Evolutionary conservation across 2,329 filamentous ascomycete species (phyloP), one percentile per base, ranked within the genome.

Genomic region (Periglandula ipomoeae): DNA sequence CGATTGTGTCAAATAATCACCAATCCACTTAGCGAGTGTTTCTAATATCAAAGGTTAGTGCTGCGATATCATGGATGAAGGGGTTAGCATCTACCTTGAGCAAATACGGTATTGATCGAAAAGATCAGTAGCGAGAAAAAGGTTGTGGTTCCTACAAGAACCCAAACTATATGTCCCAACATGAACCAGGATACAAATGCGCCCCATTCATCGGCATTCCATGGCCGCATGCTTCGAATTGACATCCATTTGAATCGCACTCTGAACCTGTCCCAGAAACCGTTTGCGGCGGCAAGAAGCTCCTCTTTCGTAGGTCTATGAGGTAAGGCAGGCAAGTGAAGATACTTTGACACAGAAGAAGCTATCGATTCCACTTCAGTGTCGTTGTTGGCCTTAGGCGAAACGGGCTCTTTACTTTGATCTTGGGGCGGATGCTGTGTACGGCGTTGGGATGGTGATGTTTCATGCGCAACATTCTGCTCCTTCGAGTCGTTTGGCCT

Each of bases 171-270:
- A 66, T 98, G 93, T 0, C 91, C 93, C 47, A 96, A 76, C 53
- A 97, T 78, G 53, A 98, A 85, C 91, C 91, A 97, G 2, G 93
- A 97, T 47, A 76, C 81, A 54, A 98, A 91, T 4, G 93, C 93
- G 41, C 89, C 87, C 74, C 95, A 96, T 69, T 98, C 93, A 65
- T 98, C 93, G 20, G 85, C 79, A 65, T 95, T 98, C 80, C 93
- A 98, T 0, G 93, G 93, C 34, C 93, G 79, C 65, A 87, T 87
- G 63, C 90, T 95, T 61, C 90, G 78, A 59, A 98, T 98, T 2
- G 93, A 94, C 59, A 93, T 84, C 93, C 93, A 98, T 68, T 98
- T 98, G 71, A 97, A 94, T 37, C 89, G 85, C 22, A 97, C 87
- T 61, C 85, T 89, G 40, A 96, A 68, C 44, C 93, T 81, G 53